These are phyloP conservation scores for Ensete glaucum DNA, from an alignment of 176 grass and related monocot species.

Conservation along the genomic window DNA sequence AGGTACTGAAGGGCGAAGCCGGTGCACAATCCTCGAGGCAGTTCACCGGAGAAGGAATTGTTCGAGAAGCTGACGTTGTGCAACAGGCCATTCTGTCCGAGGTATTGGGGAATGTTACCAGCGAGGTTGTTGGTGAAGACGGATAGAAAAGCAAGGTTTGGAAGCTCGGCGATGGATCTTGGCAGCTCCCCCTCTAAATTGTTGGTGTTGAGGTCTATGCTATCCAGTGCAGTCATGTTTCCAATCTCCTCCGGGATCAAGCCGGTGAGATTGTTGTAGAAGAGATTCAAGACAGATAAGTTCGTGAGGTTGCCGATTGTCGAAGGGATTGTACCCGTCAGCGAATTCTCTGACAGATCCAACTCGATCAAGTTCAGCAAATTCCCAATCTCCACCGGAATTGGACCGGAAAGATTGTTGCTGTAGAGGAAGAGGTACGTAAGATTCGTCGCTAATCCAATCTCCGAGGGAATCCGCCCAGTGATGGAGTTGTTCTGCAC, in stretches of 20 bases:
- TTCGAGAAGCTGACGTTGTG: constrained; percentile 20
- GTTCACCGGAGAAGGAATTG: constrained; percentile 48
- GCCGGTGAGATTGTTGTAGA: constrained; percentile 51
- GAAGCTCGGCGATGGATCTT: constrained; percentile 26
- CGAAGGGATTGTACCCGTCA: constrained; percentile 34
- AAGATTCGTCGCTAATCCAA: constrained; percentile 33
- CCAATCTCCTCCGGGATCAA: constrained; percentile 42
- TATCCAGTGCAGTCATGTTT: constrained; percentile 40
- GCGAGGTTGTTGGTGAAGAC: constrained; percentile 42
- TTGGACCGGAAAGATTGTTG: constrained; percentile 42
- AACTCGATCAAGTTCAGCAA: constrained; percentile 30
- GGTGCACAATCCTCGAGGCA: constrained; percentile 42
- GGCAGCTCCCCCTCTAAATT: constrained; percentile 53
- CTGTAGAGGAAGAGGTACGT: constrained; percentile 29
- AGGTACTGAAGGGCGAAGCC: constrained; percentile 29
- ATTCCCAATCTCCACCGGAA: constrained; percentile 49
- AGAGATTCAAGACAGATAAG: constrained; percentile 32
- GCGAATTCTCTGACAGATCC: constrained; percentile 38
- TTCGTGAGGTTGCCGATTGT: constrained; percentile 44
- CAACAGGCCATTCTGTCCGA: constrained; percentile 34
- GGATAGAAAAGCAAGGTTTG: constrained; percentile 21
- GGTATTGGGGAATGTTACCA: constrained; percentile 40
- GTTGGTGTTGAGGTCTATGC: constrained; percentile 43
- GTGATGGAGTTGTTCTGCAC: constrained; percentile 38
- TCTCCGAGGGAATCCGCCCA: constrained; percentile 29